Evolutionary conservation across 2,329 filamentous ascomycete species (phyloP), one percentile per base, ranked within the genome.

Genomic region (Hirsutella minnesotensis): DNA sequence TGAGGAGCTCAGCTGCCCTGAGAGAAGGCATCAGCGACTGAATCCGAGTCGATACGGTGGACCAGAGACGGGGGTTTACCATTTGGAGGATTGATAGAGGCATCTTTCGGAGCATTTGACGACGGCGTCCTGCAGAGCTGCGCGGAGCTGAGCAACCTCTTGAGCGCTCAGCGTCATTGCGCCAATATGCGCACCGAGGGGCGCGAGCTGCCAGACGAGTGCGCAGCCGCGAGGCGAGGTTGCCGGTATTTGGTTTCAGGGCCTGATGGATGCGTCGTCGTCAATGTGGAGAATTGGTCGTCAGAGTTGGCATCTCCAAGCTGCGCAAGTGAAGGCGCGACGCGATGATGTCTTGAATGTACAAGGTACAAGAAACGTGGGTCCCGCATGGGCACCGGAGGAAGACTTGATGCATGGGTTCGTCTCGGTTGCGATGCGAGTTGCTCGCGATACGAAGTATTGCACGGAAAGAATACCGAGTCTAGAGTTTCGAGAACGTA

Each of bases 21-120:
- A 18, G 10, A 35, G 48, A 20, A 4, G 9, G 24, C 38, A n/a
- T 29, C 37, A 38, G 44, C 19, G 47, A 46, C 43, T 37, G 18
- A 13, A 12, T 21, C 9, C 22, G 18, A 19, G 29, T 3, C 9
- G 9, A 22, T 13, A 34, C 3, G 19, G 15, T 18, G 4, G n/a
- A 21, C 22, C 16, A 21, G 35, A n/a, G 31, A 19, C 13, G 34
- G 3, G 12, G n/a, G 22, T 8, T 34, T 36, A 95, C 92, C 92
- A 98, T 79, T 96, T 96, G 22, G 92, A 83, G 7, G 90, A 92
- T 56, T 95, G 89, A 57, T 95, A 96, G 12, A 98, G 75, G 61
- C 92, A 95, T 60, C 92, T 74, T 60, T 98, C 92, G 1, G 88
- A 94, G 66, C 89, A 96, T 58, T 88, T 88, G 20, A 92, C 73